These are phyloP conservation scores for Erysimum cheiranthoides DNA, from an alignment of 345 rosid genomes.

Conservation along the genomic window DNA sequence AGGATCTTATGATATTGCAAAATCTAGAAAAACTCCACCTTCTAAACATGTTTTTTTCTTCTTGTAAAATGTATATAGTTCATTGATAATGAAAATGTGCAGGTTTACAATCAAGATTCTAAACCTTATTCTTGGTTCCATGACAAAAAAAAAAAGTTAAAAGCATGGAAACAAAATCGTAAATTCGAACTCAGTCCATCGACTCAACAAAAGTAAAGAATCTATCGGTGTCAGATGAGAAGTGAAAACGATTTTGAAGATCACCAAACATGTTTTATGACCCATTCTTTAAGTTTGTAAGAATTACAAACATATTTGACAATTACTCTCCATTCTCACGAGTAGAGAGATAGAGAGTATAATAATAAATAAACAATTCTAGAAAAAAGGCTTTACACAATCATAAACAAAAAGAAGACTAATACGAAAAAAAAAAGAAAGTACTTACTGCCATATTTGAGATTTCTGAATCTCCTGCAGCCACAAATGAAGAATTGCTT, in stretches of 20 bases:
- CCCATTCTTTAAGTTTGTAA: no score
- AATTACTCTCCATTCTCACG: neutral
- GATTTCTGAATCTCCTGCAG: slow-evolving; percentile 16
- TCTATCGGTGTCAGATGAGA: no score
- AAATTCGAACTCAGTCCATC: no score
- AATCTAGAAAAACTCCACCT: neutral
- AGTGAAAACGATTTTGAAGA: no score
- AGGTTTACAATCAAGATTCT: no score
- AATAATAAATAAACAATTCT: neutral
- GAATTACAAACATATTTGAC: neutral
- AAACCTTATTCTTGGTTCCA: no score
- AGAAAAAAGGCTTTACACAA: neutral
- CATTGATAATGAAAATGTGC: no score
- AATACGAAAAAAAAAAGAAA: neutral
- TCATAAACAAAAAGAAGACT: neutral
- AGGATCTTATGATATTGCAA: neutral
- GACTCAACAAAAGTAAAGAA: no score
- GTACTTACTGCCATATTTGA: slow-evolving; percentile 42
- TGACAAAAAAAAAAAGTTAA: no score
- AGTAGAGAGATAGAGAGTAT: neutral
- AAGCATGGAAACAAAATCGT: no score
- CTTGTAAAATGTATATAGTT: no score
- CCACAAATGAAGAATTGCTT: slow-evolving; percentile 29
- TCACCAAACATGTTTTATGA: no score
- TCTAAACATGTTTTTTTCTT: neutral